Evolutionary conservation across 2,329 filamentous ascomycete species (phyloP).

Genomic region (Leptosphaerulina australis): DNA sequence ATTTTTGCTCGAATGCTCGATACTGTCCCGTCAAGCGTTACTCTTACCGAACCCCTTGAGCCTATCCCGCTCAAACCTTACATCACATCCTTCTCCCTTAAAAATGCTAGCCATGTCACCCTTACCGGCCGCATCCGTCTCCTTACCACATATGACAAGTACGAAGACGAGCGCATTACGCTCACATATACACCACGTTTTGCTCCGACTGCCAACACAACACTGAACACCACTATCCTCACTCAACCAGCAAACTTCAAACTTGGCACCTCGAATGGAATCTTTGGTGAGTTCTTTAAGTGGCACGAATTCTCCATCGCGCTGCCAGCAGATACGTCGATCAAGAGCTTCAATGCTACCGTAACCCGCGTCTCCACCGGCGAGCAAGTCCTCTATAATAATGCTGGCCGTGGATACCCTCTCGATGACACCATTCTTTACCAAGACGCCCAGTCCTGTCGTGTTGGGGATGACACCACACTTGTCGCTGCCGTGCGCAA

Average conservation of each 20-base stretch:
- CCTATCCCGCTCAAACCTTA: conserved; percentile 28
- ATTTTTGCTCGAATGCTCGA: conserved; percentile 30
- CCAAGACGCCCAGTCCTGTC: conserved; percentile 11
- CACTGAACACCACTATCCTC: conserved; percentile 6
- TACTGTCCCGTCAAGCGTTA: conserved; percentile 29
- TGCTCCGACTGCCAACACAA: not conserved
- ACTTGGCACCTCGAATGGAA: not conserved
- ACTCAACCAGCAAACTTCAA: not conserved
- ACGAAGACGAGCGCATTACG: conserved; percentile 6
- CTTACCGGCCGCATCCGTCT: conserved; percentile 27
- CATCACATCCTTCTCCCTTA: conserved; percentile 19
- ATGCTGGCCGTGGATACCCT: conserved; percentile 8
- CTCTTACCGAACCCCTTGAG: conserved; percentile 26
- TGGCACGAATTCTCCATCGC: conserved; percentile 14
- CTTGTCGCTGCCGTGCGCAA: conserved; percentile 13
- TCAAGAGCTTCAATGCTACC: conserved; percentile 9
- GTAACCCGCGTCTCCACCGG: conserved; percentile 8
- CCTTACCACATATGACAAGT: conserved; percentile 9
- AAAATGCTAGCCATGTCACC: conserved; percentile 18
- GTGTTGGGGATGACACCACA: not conserved
- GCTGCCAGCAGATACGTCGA: conserved; percentile 1
- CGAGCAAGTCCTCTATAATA: conserved; percentile 3
- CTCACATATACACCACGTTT: conserved; percentile 6
- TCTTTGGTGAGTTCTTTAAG: conserved; percentile 13
- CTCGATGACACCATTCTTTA: conserved; percentile 8